phyloP scores from a whole-genome alignment of 176 grass and related monocot genomes.

The Thalia dealbata region DNA sequence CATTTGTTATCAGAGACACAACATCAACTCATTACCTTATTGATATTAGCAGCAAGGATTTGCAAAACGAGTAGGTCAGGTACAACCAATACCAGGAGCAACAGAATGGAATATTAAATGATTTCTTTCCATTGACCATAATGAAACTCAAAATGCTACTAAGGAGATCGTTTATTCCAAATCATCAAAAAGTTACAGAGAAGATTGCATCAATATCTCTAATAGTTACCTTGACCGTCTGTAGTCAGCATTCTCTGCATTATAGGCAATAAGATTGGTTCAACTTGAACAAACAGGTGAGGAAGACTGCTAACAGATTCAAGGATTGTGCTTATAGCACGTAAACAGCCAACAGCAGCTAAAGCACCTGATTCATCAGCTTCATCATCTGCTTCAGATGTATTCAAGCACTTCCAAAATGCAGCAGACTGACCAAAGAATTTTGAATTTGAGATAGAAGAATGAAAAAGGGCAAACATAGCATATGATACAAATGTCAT shows the following conservation, averaged over 20 bases:
- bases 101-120: not conserved
- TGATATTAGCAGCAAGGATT: not conserved
- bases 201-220: not conserved
- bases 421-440: constrained; percentile 54
- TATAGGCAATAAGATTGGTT: constrained; percentile 68
- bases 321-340: constrained; percentile 87
- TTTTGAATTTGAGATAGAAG: not conserved
- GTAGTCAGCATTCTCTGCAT: constrained; percentile 73
- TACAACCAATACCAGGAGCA: not conserved
- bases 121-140: not conserved
- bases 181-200: too few species aligned
- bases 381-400: constrained; percentile 77
- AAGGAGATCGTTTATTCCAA: too few species aligned
- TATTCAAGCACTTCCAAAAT: constrained; percentile 82
- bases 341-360: constrained; percentile 80
- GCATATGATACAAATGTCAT: constrained; percentile 7
- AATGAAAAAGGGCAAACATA: not conserved
- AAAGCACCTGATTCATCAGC: constrained; percentile 82
- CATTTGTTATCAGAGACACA: not conserved
- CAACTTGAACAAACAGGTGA: constrained; percentile 69
- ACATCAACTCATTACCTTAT: not conserved
- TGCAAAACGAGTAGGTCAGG: not conserved
- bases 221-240: constrained; percentile 79
- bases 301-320: constrained; percentile 84
- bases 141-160: too few species aligned